Evolutionary conservation across 2,329 filamentous ascomycete genomes (phyloP), one percentile per base, ranked within the genome.

Genomic region (Apiospora arundinis): DNA sequence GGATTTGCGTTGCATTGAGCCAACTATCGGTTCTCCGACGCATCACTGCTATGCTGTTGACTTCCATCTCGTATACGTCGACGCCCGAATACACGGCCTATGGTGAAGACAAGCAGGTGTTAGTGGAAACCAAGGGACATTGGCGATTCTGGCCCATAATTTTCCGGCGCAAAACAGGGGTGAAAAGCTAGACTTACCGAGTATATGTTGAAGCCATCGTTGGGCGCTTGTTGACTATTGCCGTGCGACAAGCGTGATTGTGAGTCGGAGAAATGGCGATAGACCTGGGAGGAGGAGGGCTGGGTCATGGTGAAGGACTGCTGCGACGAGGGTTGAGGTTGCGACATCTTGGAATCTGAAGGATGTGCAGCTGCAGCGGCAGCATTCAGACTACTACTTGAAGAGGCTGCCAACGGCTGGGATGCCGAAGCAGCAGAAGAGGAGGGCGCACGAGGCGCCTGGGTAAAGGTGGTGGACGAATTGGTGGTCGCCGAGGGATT

Each of bases 31-130:
- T 92, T 74, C 96, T 92, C 72, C 96, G 92, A 81, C 96, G 94
- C 96, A 99, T 99, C 68, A 98, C 95, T 32, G 95, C 94, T 75
- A 99, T 87, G 65, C 90, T 90, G 80, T 97, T 97, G 73, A 98
- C 93, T 81, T 98, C 95, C 95, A 98, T 98, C 83, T 99, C 96
- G 85, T 98, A 99, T 21, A 99, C 96, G 73, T 95, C 92, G 65
- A 98, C 94, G 75, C 95, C 95, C 9, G 95, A 98, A 82, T 98
- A 98, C 52, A 97, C 93, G 73, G 95, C 95, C 88, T 90, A 74
- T 14, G 25, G 69, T 9, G 4, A 44, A 60, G 56, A 16, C 21
- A 66, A 23, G 56, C 28, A 72, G 16, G 5, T 28, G 74, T 76
- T 74, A 77, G 72, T 74, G 65, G 32, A 70, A 69, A 67, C 69